Percentiles rank a stretch among this genome's conserved stretches.
Conservation (phyloP, 1,284 basidiomycete genomes). For the Ustilago bromivora region DNA sequence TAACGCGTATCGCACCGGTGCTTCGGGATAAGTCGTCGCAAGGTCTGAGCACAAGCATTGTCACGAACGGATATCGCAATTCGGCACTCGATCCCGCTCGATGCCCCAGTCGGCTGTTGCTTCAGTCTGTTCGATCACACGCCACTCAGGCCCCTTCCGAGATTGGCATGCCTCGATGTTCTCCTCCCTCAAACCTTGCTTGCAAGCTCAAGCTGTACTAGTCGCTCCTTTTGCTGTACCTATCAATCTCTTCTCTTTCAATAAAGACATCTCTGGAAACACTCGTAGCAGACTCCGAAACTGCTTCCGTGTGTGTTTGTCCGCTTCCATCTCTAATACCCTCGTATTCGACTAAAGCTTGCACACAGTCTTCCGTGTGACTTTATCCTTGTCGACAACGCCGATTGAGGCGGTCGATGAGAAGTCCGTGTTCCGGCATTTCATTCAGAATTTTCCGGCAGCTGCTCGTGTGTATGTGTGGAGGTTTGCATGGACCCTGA, state of each 20-base stretch:
- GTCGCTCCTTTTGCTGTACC: conserved; percentile 6
- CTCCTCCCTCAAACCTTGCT: neutral
- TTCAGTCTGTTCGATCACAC: neutral
- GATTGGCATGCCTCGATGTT: neutral
- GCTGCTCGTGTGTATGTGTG: neutral
- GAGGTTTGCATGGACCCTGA: conserved; percentile 8
- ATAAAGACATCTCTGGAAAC: conserved; percentile 10
- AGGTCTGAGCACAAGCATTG: neutral
- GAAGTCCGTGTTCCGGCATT: conserved; percentile 4
- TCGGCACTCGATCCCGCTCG: neutral
- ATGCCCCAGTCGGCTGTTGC: neutral
- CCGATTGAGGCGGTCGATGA: neutral
- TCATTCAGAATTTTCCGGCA: neutral
- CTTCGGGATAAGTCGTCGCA: neutral
- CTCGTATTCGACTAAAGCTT: too few species aligned
- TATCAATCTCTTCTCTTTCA: conserved; percentile 3
- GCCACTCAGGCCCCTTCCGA: neutral
- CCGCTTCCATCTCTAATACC: too few species aligned
- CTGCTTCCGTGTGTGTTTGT: too few species aligned
- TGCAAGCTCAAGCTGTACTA: neutral
- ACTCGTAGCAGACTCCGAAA: too few species aligned
- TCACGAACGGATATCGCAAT: neutral
- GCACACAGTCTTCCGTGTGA: too few species aligned
- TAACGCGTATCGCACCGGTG: neutral
- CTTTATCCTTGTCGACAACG: too few species aligned